Evolutionary conservation across 805 yeast species (phyloP), one percentile per base, ranked within the genome.

Genomic region (Candida alai): DNA sequence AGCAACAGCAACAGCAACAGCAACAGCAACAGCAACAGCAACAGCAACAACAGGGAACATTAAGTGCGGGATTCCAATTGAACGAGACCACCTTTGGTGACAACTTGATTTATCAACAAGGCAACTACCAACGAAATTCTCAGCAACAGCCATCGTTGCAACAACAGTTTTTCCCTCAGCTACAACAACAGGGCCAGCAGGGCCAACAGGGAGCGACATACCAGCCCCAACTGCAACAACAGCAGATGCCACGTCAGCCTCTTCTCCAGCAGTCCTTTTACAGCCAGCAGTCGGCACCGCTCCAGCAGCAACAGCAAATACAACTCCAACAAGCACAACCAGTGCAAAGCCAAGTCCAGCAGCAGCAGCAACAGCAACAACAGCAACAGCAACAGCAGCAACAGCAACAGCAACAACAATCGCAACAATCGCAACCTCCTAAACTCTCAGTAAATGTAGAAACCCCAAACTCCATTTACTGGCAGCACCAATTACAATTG

Each of bases 401-500:
- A 28, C 43, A 26, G 21, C 46, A 44, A 25, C 48, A 36, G 17
- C 46, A 32, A 22, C 45, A 38, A 30, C 45, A 34, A 30, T 44
- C 39, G 35, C 46, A 40, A 28, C 48, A 40, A 29, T 47, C 52
- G 35, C 58, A 43, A 27, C 53, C 47, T 30, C 43, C 57, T 58
- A 39, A 31, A 21, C 13, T 34, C 5, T 14, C 30, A 14, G 25
- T 32, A 2, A 36, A 51, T 54, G 41, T 56, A 42, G 71, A 66
- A 6, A 62, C 57, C 34, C 67, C 70, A 13, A 58, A 51, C 28
- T 62, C 80, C 3, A 47, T 68, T 6, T 71, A 73, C 48, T 86
- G 95, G 95, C 83, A 79, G 56, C 89, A 84, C 53, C 95, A 86
- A 60, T 61, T 68, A 30, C 87, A 80, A 52, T 68, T 87, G 39